Conservation (phyloP, 2,329 filamentous ascomycete species). For the Ophiostoma himal-ulmi region DNA sequence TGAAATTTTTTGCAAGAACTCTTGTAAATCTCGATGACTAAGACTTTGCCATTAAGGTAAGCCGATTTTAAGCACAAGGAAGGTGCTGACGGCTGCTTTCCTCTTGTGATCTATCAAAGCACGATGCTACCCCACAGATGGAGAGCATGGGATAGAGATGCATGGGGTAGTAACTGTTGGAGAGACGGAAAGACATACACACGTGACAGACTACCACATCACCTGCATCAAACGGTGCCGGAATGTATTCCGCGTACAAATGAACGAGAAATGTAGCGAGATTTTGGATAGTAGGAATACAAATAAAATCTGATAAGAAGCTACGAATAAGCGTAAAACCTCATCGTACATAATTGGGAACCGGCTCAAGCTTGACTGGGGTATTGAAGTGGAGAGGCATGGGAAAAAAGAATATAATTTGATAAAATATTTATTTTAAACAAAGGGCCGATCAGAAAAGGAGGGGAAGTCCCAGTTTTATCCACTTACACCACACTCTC, state of each 20-base stretch:
- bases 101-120: not conserved
- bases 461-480: not conserved
- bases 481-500: constrained; percentile 17
- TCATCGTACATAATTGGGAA: not conserved
- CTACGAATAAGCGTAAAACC: constrained; percentile 1
- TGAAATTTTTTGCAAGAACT: not conserved
- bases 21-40: not conserved
- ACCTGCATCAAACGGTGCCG: too few species aligned
- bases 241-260: not conserved
- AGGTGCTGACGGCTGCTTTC: not conserved
- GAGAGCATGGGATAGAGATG: not conserved
- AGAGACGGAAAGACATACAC: not conserved
- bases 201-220: not conserved
- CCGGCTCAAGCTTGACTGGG: not conserved
- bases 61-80: not conserved
- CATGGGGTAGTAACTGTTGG: not conserved
- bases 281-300: too few species aligned
- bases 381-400: not conserved
- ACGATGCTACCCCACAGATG: not conserved
- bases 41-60: not conserved
- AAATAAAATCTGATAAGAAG: too few species aligned
- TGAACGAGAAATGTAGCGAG: not conserved
- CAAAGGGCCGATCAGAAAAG: constrained; percentile 21
- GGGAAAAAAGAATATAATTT: not conserved
- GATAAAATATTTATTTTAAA: constrained; percentile 4